Evolutionary conservation across 768 basidiomycete species (phyloP).

Genomic region (Sistotremastrum niveocremeum): DNA sequence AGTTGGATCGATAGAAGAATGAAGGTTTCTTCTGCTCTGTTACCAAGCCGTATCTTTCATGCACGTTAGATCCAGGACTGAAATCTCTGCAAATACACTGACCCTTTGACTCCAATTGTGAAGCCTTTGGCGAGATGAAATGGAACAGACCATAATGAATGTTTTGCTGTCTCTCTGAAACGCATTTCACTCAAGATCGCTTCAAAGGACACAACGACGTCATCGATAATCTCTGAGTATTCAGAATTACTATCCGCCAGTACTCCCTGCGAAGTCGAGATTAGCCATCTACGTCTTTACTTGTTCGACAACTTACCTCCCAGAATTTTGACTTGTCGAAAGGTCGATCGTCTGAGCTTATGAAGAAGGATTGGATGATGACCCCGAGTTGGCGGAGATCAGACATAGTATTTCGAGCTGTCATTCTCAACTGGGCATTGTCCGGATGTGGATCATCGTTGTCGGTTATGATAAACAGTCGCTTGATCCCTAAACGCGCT

Average conservation of each 20-base stretch:
- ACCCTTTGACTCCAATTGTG: conserved; percentile 75
- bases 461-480: conserved; percentile 88
- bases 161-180: conserved; percentile 71
- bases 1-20: conserved; percentile 74
- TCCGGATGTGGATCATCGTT: conserved; percentile 61
- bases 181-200: conserved; percentile 39
- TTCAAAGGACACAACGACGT: conserved; percentile 42
- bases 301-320: conserved; percentile 32
- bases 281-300: too few species aligned
- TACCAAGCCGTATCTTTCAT: conserved; percentile 66
- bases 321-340: conserved; percentile 74
- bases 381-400: conserved; percentile 73
- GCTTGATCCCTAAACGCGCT: conserved; percentile 80
- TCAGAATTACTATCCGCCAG: too few species aligned
- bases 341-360: conserved; percentile 47
- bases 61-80: conserved; percentile 4
- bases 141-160: conserved; percentile 69
- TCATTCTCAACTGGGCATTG: conserved; percentile 6
- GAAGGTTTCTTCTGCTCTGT: conserved; percentile 77
- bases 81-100: conserved; percentile 12
- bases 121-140: conserved; percentile 66
- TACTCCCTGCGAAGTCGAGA: too few species aligned
- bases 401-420: conserved; percentile 25
- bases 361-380: conserved; percentile 80
- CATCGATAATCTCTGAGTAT: conserved; percentile 31